phyloP scores from a whole-genome alignment of 2,329 filamentous ascomycete species.

The Nannizziopsis barbatae region DNA sequence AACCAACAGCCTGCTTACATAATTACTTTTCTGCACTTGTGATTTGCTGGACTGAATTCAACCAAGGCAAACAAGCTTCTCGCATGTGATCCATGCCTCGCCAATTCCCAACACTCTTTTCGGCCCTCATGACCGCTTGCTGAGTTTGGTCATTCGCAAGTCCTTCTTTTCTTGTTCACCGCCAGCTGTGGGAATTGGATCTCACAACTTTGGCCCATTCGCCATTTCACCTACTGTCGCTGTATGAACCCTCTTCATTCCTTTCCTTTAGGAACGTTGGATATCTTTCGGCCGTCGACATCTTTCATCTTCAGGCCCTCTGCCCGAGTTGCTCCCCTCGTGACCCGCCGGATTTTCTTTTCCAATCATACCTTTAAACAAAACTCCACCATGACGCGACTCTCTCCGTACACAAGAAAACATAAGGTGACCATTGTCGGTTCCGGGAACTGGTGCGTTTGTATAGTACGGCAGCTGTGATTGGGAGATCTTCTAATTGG shows the following conservation, averaged over 20 bases:
- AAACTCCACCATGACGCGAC: slow-evolving; percentile 35
- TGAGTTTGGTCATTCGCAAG: neutral
- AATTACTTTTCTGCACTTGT: neutral
- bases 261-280: neutral
- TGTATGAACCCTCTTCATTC: neutral
- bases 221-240: no score
- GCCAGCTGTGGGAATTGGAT: no score
- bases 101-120: neutral
- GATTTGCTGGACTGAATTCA: neutral
- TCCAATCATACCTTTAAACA: neutral
- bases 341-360: neutral
- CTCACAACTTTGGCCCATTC: no score
- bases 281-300: no score
- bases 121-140: neutral
- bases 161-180: no score
- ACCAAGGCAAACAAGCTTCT: no score
- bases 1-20: neutral
- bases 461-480: neutral
- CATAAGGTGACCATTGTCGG: slow-evolving; percentile 92
- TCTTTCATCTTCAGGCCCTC: neutral
- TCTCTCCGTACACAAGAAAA: slow-evolving; percentile 51
- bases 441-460: slow-evolving; percentile 79
- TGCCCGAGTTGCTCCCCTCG: neutral
- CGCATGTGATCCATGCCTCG: no score
- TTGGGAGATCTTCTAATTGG: slow-evolving; percentile 1